A percentile compares a stretch with the other conserved stretches of the same genome.
These are phyloP conservation scores for Pythium scleroteichum DNA, from an alignment of 352 stramenopile genomes.

Conservation along the genomic window DNA sequence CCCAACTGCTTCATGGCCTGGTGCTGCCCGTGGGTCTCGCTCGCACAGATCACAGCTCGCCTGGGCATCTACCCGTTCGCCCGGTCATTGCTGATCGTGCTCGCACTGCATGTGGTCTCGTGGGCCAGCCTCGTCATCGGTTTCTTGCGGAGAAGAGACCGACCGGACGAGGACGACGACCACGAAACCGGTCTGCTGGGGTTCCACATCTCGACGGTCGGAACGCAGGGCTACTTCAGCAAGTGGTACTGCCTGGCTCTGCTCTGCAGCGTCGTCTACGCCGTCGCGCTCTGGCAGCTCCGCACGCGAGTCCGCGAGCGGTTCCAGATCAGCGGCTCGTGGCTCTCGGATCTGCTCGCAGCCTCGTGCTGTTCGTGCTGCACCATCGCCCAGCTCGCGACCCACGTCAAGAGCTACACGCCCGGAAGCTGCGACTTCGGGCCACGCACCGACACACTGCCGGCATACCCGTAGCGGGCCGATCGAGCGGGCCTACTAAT, in stretches of 20 bases:
- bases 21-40: conserved; percentile 56
- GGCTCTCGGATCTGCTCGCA: conserved; percentile 33
- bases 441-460: conserved; percentile 45
- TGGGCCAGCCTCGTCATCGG: conserved; percentile 15
- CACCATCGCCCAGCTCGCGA: conserved; percentile 59
- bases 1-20: conserved; percentile 52
- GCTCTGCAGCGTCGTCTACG: conserved; percentile 25
- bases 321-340: conserved; percentile 58
- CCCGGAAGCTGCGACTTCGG: conserved; percentile 52
- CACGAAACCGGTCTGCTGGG: background rate
- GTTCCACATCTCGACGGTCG: conserved; percentile 12
- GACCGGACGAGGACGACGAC: background rate
- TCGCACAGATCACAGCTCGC: conserved; percentile 53
- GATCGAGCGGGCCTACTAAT: too few relatives aligned
- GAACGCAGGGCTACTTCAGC: conserved; percentile 12
- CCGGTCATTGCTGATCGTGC: conserved; percentile 41
- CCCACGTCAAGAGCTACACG: conserved; percentile 61
- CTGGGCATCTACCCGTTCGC: conserved; percentile 47
- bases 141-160: conserved; percentile 12
- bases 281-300: conserved; percentile 36
- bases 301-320: conserved; percentile 37
- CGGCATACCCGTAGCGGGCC: conserved; percentile 29
- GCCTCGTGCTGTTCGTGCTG: conserved; percentile 50
- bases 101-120: conserved; percentile 14
- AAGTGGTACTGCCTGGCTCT: conserved; percentile 29